phyloP scores from a whole-genome alignment of 495 filamentous ascomycete species.

The Parachaetomium inaequale region DNA sequence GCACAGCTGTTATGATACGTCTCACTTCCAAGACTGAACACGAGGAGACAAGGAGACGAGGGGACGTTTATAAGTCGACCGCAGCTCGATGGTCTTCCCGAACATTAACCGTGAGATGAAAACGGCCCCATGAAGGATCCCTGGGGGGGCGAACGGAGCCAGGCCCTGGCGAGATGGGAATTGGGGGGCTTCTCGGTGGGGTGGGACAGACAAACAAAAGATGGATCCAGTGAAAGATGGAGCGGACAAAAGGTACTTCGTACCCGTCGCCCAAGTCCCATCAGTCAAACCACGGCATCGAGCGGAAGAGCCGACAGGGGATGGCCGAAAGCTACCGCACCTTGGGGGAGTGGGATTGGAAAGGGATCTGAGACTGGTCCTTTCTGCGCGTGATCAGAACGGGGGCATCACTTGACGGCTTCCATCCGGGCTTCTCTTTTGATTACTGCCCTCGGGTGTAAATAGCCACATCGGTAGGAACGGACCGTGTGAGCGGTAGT shows the following conservation, averaged over 20 bases:
- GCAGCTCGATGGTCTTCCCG: conserved; percentile 13
- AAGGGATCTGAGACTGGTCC: conserved; percentile 12
- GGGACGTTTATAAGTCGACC: conserved; percentile 18
- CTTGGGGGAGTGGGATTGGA: conserved; percentile 26
- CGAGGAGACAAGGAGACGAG: conserved; percentile 4
- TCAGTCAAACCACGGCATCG: conserved; percentile 12
- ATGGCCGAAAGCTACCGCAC: conserved; percentile 32
- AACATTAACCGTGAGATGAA: conserved; percentile 25
- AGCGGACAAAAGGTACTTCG: conserved; percentile 15
- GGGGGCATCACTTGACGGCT: conserved; percentile 34
- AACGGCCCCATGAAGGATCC: conserved; percentile 15
- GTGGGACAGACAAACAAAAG: conserved; percentile 5
- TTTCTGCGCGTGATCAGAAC: conserved; percentile 4
- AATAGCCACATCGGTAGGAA: conserved; percentile 44
- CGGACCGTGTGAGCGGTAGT: conserved; percentile 44
- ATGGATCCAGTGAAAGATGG: conserved; percentile 5
- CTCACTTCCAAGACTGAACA: not conserved
- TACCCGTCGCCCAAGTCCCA: conserved; percentile 18
- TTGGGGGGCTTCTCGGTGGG: not conserved
- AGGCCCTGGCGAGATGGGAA: conserved; percentile 9
- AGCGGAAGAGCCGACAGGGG: conserved; percentile 21
- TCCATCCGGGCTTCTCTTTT: conserved; percentile 20
- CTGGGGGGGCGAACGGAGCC: conserved; percentile 14
- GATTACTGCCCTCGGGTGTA: conserved; percentile 27
- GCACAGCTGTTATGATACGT: conserved; percentile 14